Percentiles rank a stretch among this genome's conserved stretches.
phyloP scores from a whole-genome alignment of 2,329 filamentous ascomycete species.

The Escovopsis weberi region DNA sequence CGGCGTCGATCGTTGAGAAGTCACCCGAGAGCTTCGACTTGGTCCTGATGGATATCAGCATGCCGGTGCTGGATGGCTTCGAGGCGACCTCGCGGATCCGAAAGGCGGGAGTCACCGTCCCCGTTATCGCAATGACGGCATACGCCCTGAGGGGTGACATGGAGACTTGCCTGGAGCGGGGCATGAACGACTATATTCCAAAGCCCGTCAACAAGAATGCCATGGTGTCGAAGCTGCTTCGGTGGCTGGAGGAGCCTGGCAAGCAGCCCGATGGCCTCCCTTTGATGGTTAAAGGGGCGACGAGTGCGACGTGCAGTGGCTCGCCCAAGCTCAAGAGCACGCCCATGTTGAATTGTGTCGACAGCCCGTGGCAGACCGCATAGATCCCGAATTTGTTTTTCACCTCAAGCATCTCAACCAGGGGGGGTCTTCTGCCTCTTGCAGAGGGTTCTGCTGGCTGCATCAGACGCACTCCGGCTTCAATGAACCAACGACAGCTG shows the following conservation, averaged over 20 bases:
- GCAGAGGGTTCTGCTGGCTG: too few relatives aligned
- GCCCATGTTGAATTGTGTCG: too few relatives aligned
- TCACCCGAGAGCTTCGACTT: conserved; percentile 14
- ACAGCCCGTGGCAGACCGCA: too few relatives aligned
- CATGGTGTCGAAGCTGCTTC: conserved; percentile 13
- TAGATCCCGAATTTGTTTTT: too few relatives aligned
- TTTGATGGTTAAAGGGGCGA: too few relatives aligned
- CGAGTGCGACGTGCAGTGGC: too few relatives aligned
- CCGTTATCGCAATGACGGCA: conserved; percentile 38
- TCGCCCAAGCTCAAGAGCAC: too few relatives aligned
- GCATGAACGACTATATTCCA: conserved; percentile 41
- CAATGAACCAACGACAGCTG: too few relatives aligned
- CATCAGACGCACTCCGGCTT: too few relatives aligned
- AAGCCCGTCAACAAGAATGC: conserved; percentile 33
- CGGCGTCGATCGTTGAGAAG: conserved; percentile 18
- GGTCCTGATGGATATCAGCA: conserved; percentile 32
- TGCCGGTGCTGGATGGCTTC: conserved; percentile 38
- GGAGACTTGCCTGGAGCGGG: conserved; percentile 36
- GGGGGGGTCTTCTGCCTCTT: too few relatives aligned
- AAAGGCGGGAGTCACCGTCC: conserved; percentile 33
- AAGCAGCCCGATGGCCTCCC: too few relatives aligned
- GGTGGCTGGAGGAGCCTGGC: conserved; percentile 5
- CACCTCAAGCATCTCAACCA: too few relatives aligned
- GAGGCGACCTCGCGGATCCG: conserved; percentile 26
- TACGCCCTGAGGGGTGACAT: conserved; percentile 41